Conservation (phyloP, 176 grass and related monocot genomes). For the Oryza rufipogon region DNA sequence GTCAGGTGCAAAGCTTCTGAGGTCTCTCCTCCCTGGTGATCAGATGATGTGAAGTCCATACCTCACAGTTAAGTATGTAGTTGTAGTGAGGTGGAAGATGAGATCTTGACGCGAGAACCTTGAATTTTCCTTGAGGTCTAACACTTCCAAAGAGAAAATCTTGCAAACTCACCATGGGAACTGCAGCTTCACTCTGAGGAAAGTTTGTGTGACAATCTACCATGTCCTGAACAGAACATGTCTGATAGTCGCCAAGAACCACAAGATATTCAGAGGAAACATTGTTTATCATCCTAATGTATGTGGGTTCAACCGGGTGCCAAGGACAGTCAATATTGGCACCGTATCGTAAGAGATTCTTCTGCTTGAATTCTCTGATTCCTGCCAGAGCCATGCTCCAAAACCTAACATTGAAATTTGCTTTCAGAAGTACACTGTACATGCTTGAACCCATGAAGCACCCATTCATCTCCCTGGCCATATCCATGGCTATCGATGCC, state of each 20-base stretch:
- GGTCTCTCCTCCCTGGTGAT: background rate
- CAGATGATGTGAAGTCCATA: background rate
- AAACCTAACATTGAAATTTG: background rate
- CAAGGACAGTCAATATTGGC: background rate
- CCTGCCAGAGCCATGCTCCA: background rate
- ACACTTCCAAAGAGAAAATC: slow-evolving; percentile 9
- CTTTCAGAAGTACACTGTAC: background rate
- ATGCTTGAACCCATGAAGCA: background rate
- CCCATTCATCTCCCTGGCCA: background rate
- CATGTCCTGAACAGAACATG: background rate
- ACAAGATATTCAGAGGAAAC: background rate
- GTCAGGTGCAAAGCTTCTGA: background rate
- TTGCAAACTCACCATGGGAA: background rate
- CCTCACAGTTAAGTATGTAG: background rate
- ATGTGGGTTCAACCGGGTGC: background rate
- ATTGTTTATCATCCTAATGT: background rate
- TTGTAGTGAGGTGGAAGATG: slow-evolving; percentile 23
- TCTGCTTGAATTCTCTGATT: background rate
- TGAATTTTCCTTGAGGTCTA: slow-evolving; percentile 11
- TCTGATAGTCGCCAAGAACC: background rate
- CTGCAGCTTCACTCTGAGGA: background rate
- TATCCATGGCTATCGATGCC: slow-evolving; percentile 6
- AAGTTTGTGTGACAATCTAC: background rate
- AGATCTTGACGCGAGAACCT: slow-evolving; percentile 23
- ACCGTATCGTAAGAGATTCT: background rate